These are phyloP conservation scores for Yamadazyma olivae DNA, from an alignment of 805 yeast species.

Conservation along the genomic window DNA sequence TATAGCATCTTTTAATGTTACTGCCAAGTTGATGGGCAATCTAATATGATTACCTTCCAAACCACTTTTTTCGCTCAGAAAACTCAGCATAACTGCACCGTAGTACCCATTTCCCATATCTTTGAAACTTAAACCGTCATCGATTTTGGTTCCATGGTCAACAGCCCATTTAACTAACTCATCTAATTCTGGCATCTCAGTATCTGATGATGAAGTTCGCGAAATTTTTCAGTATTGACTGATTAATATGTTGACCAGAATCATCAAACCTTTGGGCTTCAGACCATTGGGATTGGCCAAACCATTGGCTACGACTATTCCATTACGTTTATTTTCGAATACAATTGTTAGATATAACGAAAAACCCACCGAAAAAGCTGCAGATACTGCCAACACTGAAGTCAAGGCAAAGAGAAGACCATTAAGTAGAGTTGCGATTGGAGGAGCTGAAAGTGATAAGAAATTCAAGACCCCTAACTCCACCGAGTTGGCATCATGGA, in stretches of 20 bases:
- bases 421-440: slow-evolving; percentile 76
- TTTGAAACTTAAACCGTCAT: slow-evolving; percentile 20
- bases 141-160: slow-evolving; percentile 26
- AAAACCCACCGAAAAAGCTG: slow-evolving; percentile 1
- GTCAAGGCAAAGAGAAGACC: slow-evolving; percentile 62
- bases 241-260: not conserved
- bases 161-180: slow-evolving; percentile 29
- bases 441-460: slow-evolving; percentile 43
- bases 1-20: slow-evolving; percentile 24
- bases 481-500: slow-evolving; percentile 82
- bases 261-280: not conserved
- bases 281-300: too few species aligned
- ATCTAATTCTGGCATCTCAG: slow-evolving; percentile 4
- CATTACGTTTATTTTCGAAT: too few species aligned
- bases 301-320: too few species aligned
- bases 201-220: not conserved
- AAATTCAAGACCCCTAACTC: slow-evolving; percentile 38
- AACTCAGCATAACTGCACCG: too few species aligned
- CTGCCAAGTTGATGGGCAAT: slow-evolving; percentile 17
- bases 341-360: too few species aligned
- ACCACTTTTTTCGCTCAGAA: too few species aligned
- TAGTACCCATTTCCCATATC: slow-evolving; percentile 17
- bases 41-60: slow-evolving; percentile 13
- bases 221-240: not conserved
- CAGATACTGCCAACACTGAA: too few species aligned